Evolutionary conservation across 1,139 yeast species (phyloP), one percentile per base, ranked within the genome.

Genomic region (Kurtzmaniella quercitrusa): DNA sequence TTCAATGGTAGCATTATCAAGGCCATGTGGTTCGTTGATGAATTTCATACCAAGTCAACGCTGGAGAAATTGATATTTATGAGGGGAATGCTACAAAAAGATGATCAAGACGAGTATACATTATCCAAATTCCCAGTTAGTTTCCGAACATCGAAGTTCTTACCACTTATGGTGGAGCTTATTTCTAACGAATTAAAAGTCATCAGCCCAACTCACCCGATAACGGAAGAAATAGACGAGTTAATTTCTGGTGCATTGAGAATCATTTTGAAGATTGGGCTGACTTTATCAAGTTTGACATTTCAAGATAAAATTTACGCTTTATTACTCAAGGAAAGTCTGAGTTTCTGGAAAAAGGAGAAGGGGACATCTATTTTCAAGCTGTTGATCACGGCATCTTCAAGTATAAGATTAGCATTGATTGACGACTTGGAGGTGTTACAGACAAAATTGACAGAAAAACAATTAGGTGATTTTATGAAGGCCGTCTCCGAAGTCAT

Each of bases 1-100:
- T 87, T 86, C 59, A 86, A 88, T 61, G 94, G 91, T 47, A 87
- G 93, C 43, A 66, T 91, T 42, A 82, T 93, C 43, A 84, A 87
- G 56, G 84, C 95, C 2, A 75, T 93, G 71, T 80, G 85, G 61
- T 84, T 86, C 54, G 63, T 93, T 40, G 98, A 91, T 57, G 95
- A 88, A 47, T 83, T 88, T 49, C 79, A 91, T 7, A 88, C 96
- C 1, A 84, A 87, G 51, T 65, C 83, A 2, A 66, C 72, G 2
- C 76, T 77, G 12, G 97, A 91, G 46, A 85, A 84, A 53, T 62
- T 77, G 33, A 71, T 81, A 0, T 89, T 88, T 57, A 68, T 91
- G 54, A 72, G 75, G 45, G 91, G 91, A 0, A 67, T 91, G 42
- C 65, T 77, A 12, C 63, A 63, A 33, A 36, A 40, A 2, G 59